Evolutionary conservation across 768 basidiomycete genomes (phyloP).

Genomic region (Chalciporus chontae): DNA sequence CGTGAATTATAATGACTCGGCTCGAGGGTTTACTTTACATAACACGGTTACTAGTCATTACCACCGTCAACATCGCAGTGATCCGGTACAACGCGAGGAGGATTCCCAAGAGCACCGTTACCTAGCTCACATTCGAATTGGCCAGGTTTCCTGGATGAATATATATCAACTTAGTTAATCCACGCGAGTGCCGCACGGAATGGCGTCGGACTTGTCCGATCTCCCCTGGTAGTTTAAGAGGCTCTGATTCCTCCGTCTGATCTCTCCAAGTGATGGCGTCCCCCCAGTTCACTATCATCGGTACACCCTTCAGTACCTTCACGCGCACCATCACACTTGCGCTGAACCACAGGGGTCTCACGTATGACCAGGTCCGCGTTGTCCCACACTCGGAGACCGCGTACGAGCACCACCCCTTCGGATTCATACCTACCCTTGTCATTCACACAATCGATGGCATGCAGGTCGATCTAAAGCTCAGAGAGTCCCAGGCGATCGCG

Average conservation of each 20-base stretch:
- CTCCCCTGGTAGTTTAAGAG: neutral
- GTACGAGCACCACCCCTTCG: slow-evolving; percentile 28
- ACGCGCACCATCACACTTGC: slow-evolving; percentile 31
- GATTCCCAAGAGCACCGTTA: too few species aligned
- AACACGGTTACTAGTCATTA: too few species aligned
- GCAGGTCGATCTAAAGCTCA: slow-evolving; percentile 21
- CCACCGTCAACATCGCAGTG: too few species aligned
- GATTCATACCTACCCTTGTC: slow-evolving; percentile 31
- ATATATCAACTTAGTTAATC: too few species aligned
- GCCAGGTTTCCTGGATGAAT: too few species aligned
- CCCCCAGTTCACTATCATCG: slow-evolving; percentile 26
- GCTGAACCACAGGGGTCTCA: slow-evolving; percentile 24
- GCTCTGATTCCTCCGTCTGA: neutral
- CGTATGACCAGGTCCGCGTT: slow-evolving; percentile 25
- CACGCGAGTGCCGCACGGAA: too few species aligned
- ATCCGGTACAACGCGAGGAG: too few species aligned
- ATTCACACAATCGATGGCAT: slow-evolving; percentile 26
- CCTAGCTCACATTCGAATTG: too few species aligned
- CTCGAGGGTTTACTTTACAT: too few species aligned
- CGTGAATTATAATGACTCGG: too few species aligned
- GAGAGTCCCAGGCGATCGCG: slow-evolving; percentile 29
- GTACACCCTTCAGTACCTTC: slow-evolving; percentile 33
- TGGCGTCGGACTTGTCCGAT: neutral
- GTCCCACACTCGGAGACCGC: slow-evolving; percentile 29
- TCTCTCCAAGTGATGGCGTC: slow-evolving; percentile 12